Evolutionary conservation across 129 eudicot species (phyloP).

Genomic region (Centella asiatica): DNA sequence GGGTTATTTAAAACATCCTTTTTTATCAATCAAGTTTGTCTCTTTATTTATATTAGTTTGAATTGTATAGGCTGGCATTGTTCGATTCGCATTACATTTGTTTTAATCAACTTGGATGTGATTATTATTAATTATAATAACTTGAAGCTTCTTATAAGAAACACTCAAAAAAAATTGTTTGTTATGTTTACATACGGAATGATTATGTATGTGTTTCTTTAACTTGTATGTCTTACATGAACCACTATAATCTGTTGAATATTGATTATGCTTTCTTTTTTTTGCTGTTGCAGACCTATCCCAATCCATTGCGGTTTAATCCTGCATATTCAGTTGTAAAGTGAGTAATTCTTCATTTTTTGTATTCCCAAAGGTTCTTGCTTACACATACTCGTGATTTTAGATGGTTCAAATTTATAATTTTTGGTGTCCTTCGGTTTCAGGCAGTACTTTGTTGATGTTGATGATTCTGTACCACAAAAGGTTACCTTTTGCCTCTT

Average conservation of each 20-base stretch:
- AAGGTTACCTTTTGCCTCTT: constrained; percentile 30
- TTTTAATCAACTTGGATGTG: too few relatives aligned
- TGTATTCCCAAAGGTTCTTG: not conserved
- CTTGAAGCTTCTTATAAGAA: too few relatives aligned
- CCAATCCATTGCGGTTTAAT: constrained; percentile 81
- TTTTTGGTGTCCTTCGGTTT: constrained; percentile 8
- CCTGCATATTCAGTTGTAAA: constrained; percentile 95
- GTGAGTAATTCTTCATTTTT: constrained; percentile 38
- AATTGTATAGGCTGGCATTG: not conserved
- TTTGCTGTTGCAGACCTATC: constrained; percentile 49
- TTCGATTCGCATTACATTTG: too few relatives aligned
- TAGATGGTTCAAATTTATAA: not conserved
- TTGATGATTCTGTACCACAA: constrained; percentile 53
- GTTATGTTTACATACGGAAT: too few relatives aligned
- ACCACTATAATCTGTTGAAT: not conserved
- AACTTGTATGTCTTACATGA: not conserved
- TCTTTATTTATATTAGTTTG: not conserved
- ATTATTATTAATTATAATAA: too few relatives aligned
- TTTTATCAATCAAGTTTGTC: not conserved
- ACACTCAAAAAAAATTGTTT: not conserved
- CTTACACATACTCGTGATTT: constrained; percentile 2
- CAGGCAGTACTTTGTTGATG: constrained; percentile 61
- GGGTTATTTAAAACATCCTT: not conserved
- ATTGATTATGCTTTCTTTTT: not conserved
- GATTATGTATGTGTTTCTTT: too few relatives aligned